Conservation (phyloP, 352 stramenopile species). For the Globisporangium viniferum region DNA sequence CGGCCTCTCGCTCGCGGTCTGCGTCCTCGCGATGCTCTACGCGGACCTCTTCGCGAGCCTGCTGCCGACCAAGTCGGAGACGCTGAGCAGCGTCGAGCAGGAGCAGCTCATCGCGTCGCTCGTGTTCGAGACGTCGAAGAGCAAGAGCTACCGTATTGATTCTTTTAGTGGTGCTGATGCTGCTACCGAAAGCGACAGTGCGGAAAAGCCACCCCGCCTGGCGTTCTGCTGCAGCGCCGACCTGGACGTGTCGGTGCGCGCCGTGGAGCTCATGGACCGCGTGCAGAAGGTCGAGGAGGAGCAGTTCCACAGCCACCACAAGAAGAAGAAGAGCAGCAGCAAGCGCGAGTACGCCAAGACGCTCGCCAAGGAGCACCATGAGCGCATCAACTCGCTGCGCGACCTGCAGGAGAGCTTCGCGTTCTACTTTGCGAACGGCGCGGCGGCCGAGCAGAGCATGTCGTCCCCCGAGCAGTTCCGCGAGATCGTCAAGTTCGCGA, state of each 20-base stretch:
- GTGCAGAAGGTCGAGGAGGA: slow-evolving; percentile 44
- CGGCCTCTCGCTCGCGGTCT: slow-evolving; percentile 45
- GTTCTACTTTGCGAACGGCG: slow-evolving; percentile 79
- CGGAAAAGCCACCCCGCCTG: slow-evolving; percentile 32
- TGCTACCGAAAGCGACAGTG: not conserved
- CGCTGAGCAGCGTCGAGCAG: slow-evolving; percentile 50
- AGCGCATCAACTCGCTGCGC: slow-evolving; percentile 60
- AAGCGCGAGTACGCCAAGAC: slow-evolving; percentile 17
- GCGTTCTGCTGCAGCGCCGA: slow-evolving; percentile 84
- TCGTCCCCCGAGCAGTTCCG: slow-evolving; percentile 70
- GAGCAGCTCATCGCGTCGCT: slow-evolving; percentile 64
- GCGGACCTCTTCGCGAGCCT: slow-evolving; percentile 48
- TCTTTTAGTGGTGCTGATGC: slow-evolving; percentile 7
- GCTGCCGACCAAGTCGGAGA: slow-evolving; percentile 32
- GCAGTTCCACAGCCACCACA: slow-evolving; percentile 34
- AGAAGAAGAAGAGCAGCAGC: slow-evolving; percentile 29
- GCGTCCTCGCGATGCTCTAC: slow-evolving; percentile 53
- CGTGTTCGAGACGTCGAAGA: slow-evolving; percentile 45
- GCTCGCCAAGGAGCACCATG: slow-evolving; percentile 57
- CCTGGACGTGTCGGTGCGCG: slow-evolving; percentile 71
- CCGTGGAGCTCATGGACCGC: slow-evolving; percentile 69
- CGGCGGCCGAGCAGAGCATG: slow-evolving; percentile 82
- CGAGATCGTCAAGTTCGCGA: slow-evolving; percentile 65
- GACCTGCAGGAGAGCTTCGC: slow-evolving; percentile 79
- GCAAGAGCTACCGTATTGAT: slow-evolving; percentile 17